These are phyloP conservation scores for Abrus precatorius DNA, from an alignment of 306 rosid genomes.

Conservation along the genomic window DNA sequence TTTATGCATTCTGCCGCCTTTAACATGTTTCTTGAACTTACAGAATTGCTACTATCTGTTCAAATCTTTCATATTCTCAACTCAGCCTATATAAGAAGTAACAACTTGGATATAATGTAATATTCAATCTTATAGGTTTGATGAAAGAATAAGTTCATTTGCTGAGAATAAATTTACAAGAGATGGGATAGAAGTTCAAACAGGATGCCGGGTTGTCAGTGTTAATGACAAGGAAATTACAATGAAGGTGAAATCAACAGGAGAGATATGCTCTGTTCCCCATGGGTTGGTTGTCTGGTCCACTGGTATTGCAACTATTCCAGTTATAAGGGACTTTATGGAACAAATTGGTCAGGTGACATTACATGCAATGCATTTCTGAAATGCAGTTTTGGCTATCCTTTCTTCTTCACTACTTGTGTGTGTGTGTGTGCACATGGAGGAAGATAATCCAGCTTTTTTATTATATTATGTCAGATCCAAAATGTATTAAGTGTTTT, in stretches of 20 bases:
- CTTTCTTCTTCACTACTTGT: slow-evolving; percentile 16
- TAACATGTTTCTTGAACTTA: slow-evolving; percentile 33
- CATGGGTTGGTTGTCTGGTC: slow-evolving; percentile 96
- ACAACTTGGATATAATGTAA: slow-evolving; percentile 9
- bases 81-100: slow-evolving; percentile 6
- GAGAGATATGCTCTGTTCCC: slow-evolving; percentile 73
- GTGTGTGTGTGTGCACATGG: background rate
- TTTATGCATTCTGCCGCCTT: slow-evolving; percentile 23
- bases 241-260: slow-evolving; percentile 77
- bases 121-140: slow-evolving; percentile 72
- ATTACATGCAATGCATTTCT: slow-evolving; percentile 40
- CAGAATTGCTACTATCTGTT: slow-evolving; percentile 12
- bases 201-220: slow-evolving; percentile 83
- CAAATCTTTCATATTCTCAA: slow-evolving; percentile 17
- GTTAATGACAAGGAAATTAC: slow-evolving; percentile 83
- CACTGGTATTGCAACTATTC: slow-evolving; percentile 89
- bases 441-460: slow-evolving; percentile 24
- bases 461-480: background rate
- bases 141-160: slow-evolving; percentile 89
- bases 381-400: background rate
- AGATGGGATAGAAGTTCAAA: slow-evolving; percentile 91
- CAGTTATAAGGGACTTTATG: slow-evolving; percentile 89
- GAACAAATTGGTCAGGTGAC: slow-evolving; percentile 94
- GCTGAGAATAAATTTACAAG: slow-evolving; percentile 87
- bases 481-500: slow-evolving; percentile 9